Evolutionary conservation across 2,329 filamentous ascomycete genomes (phyloP).

Genomic region (Neonectria coccinea): DNA sequence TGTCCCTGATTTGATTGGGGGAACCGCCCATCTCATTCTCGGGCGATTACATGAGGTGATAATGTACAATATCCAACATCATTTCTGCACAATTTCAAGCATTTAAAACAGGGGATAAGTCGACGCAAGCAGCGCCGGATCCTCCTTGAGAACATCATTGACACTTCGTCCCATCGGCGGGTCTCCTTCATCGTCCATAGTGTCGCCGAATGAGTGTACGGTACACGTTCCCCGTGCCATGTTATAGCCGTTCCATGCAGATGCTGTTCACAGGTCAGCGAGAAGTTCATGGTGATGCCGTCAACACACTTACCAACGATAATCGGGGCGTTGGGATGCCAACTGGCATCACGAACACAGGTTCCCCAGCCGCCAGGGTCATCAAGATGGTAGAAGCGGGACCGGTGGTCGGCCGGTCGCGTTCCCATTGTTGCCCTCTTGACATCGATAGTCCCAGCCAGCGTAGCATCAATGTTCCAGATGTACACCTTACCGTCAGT

Average conservation of each 20-base stretch:
- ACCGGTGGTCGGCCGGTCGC: slow-evolving; percentile 65
- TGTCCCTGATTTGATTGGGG: slow-evolving; percentile 24
- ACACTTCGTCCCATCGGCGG: slow-evolving; percentile 67
- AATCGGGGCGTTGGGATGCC: slow-evolving; percentile 88
- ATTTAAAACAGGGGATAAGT: slow-evolving; percentile 31
- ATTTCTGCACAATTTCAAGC: slow-evolving; percentile 30
- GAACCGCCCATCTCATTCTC: slow-evolving; percentile 18
- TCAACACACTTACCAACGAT: slow-evolving; percentile 68
- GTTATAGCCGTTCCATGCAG: slow-evolving; percentile 83
- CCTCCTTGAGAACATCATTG: slow-evolving; percentile 67
- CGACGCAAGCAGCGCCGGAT: slow-evolving; percentile 44
- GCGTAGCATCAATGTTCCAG: slow-evolving; percentile 92
- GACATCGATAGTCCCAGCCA: slow-evolving; percentile 84
- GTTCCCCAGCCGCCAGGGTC: slow-evolving; percentile 74
- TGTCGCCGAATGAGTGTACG: slow-evolving; percentile 82
- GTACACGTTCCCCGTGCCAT: slow-evolving; percentile 80
- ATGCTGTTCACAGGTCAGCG: slow-evolving; percentile 65
- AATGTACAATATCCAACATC: slow-evolving; percentile 44
- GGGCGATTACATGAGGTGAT: slow-evolving; percentile 27
- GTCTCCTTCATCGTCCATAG: slow-evolving; percentile 71
- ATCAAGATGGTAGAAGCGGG: slow-evolving; percentile 68
- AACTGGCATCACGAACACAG: slow-evolving; percentile 87
- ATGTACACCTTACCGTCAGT: slow-evolving; percentile 90
- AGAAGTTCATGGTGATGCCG: no score
- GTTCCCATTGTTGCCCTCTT: slow-evolving; percentile 74